phyloP scores from a whole-genome alignment of 306 rosid genomes.

The Cicer bijugum region DNA sequence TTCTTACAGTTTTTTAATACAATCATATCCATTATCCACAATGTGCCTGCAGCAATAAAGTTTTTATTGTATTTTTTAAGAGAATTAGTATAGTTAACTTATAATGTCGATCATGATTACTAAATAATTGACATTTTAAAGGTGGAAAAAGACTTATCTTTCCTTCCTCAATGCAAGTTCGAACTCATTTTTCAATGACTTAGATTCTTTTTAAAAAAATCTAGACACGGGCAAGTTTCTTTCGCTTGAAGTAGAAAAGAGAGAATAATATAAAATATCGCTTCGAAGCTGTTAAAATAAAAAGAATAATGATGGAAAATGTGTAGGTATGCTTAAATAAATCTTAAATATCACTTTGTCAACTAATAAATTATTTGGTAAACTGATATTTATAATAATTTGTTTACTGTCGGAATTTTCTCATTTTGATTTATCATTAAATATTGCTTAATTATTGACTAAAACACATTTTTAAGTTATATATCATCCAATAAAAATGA shows the following conservation, averaged over 20 bases:
- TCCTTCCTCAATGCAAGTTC: conserved; percentile 20
- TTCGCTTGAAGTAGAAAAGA: neutral
- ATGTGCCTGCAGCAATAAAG: conserved; percentile 36
- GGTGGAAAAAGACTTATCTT: neutral
- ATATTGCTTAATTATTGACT: neutral
- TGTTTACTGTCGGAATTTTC: neutral
- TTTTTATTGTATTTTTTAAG: conserved; percentile 10
- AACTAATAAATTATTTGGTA: neutral
- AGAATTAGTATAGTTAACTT: neutral
- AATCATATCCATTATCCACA: neutral
- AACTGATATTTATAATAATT: neutral
- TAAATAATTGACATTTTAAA: neutral
- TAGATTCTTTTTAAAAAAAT: neutral
- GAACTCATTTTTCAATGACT: neutral
- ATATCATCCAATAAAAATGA: too few species aligned
- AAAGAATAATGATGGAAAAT: neutral
- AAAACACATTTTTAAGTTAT: too few species aligned
- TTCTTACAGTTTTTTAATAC: neutral
- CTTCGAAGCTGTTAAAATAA: neutral
- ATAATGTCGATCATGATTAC: neutral
- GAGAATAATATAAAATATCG: neutral
- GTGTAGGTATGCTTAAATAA: neutral
- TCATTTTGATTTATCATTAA: neutral
- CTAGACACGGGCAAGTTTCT: conserved; percentile 7
- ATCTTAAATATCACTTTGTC: too few species aligned